A percentile compares a stretch with the other conserved stretches of the same genome.
Evolutionary conservation across 441 rosid genomes (phyloP).

Genomic region (Raphanus hybrid): DNA sequence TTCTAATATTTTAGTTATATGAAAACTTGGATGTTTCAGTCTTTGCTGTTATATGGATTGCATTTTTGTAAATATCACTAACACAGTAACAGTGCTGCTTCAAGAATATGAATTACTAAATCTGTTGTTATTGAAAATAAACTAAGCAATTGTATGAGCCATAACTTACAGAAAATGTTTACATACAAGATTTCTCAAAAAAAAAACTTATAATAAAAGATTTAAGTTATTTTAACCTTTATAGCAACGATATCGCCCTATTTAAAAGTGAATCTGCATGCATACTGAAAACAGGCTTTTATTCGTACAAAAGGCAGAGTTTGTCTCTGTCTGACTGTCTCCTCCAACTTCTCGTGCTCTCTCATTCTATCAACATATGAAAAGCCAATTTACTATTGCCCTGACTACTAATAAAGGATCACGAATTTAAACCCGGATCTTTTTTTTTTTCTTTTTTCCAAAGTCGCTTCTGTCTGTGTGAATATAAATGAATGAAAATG

Average conservation of each 20-base stretch:
- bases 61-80: too few species aligned
- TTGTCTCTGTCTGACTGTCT: conserved; percentile 31
- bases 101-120: too few species aligned
- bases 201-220: too few species aligned
- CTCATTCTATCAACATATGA: conserved; percentile 18
- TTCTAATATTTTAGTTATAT: not conserved
- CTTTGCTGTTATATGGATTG: too few species aligned
- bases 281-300: conserved; percentile 5
- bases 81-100: too few species aligned
- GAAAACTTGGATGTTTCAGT: too few species aligned
- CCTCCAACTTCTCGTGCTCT: conserved; percentile 20
- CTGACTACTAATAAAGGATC: not conserved
- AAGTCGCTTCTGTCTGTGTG: not conserved
- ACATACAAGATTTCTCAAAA: too few species aligned
- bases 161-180: too few species aligned
- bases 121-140: too few species aligned
- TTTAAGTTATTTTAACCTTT: not conserved
- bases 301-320: conserved; percentile 39
- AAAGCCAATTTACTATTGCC: not conserved
- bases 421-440: not conserved
- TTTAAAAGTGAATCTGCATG: conserved; percentile 27
- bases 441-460: not conserved
- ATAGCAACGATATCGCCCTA: not conserved
- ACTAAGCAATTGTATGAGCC: too few species aligned
- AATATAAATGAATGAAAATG: too few species aligned